phyloP scores from a whole-genome alignment of 2,329 filamentous ascomycete genomes.

The Aspergillus sp. region DNA sequence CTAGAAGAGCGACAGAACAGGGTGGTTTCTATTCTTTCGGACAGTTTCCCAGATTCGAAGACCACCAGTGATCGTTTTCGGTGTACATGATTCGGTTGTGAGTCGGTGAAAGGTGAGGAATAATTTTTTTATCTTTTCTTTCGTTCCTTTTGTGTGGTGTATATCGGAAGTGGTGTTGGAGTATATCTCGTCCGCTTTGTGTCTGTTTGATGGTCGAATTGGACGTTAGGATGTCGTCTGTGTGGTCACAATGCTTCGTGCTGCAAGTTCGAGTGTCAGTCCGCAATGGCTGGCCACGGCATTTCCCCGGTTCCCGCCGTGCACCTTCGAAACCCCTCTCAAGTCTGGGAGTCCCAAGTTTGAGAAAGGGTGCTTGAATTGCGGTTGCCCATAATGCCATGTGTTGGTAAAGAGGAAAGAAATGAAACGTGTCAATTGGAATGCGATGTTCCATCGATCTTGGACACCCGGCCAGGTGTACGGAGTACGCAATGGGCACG shows the following conservation, averaged over 20 bases:
- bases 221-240: background rate
- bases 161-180: background rate
- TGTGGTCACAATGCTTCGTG: background rate
- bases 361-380: background rate
- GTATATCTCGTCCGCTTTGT: background rate
- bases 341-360: background rate
- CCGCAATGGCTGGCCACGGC: slow-evolving; percentile 7
- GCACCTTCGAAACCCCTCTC: background rate
- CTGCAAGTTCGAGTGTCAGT: slow-evolving; percentile 2
- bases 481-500: too few relatives aligned
- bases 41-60: slow-evolving; percentile 14
- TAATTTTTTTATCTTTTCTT: slow-evolving; percentile 7
- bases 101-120: slow-evolving; percentile 18
- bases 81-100: slow-evolving; percentile 21
- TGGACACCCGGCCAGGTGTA: too few relatives aligned
- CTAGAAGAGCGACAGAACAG: slow-evolving; percentile 31
- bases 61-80: slow-evolving; percentile 11
- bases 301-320: background rate
- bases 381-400: background rate
- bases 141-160: background rate
- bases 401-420: too few relatives aligned
- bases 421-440: too few relatives aligned
- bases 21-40: slow-evolving; percentile 17
- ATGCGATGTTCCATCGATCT: too few relatives aligned
- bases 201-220: background rate